Evolutionary conservation across 2,329 filamentous ascomycete genomes (phyloP), one percentile per base, ranked within the genome.

Genomic region (Alternaria novae-zelandiae): DNA sequence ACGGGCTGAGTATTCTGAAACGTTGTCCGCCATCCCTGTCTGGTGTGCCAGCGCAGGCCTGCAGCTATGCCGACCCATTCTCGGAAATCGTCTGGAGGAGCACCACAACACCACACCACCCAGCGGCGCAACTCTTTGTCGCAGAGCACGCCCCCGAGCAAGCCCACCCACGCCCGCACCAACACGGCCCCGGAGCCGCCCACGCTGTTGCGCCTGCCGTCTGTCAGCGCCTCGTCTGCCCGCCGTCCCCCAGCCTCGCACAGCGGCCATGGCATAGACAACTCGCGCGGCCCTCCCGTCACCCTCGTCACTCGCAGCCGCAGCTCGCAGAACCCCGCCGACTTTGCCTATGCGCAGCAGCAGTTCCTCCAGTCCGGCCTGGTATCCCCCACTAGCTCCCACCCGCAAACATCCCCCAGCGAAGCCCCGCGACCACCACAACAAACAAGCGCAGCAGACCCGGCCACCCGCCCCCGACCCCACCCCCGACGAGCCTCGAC

Each of bases 211-310:
- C 77, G 77, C 67, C 70, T 79, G 61, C 76, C 76, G 20, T 77
- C 76, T 5, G 59, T 63, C 32, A 71, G 57, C 59, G 72, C 73
- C 11, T 59, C 72, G 17, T 63, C 76, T n/a, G 60, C 69, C 36
- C 78, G 78, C 75, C 75, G 81, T 67, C 79, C 83, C 28, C 84
- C 83, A 44, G 83, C 83, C 23, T 85, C 83, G 53, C 80, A 81
- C 66, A 83, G 81, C 68, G 82, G 81, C 57, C 79, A 83, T 80
- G 83, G 83, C 70, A 83, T 86, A 79, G 82, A 83, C 72, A 84
- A 82, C 28, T 81, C 79, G 60, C 77, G 80, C 70, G 85, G 84
- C 63, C 84, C 85, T 49, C 84, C 84, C 55, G 82, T 85, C 61
- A 81, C 83, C n/a, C 79, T 85, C 62, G 82, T 83, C 63, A 85